Conservation (phyloP, 2,329 filamentous ascomycete genomes). For the Xylaria sp. region DNA sequence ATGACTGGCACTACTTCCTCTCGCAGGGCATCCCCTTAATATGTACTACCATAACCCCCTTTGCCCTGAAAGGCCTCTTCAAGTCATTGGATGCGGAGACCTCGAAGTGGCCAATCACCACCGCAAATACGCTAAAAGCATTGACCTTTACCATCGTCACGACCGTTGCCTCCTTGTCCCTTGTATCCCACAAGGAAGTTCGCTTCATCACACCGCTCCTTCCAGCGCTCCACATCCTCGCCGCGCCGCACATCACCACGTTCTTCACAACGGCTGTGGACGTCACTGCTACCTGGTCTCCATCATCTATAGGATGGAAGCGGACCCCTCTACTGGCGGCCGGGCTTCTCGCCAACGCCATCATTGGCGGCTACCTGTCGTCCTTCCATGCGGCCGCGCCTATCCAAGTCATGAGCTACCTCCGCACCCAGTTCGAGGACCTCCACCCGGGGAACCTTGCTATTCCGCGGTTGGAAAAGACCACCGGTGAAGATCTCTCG, state of each 20-base stretch:
- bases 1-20: slow-evolving; percentile 91
- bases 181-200: slow-evolving; percentile 94
- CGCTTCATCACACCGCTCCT: slow-evolving; percentile 94
- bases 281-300: slow-evolving; percentile 32
- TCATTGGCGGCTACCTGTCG: slow-evolving; percentile 74
- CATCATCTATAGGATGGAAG: slow-evolving; percentile 42
- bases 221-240: slow-evolving; percentile 80
- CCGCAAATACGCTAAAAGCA: slow-evolving; percentile 51
- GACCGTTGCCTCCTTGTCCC: slow-evolving; percentile 67
- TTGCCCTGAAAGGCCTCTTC: slow-evolving; percentile 68
- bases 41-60: slow-evolving; percentile 81
- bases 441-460: slow-evolving; percentile 50
- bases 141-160: slow-evolving; percentile 62
- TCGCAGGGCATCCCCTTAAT: slow-evolving; percentile 87
- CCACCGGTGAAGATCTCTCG: slow-evolving; percentile 30
- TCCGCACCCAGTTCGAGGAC: slow-evolving; percentile 73
- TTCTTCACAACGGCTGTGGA: slow-evolving; percentile 61
- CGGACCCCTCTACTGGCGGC: slow-evolving; percentile 59
- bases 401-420: slow-evolving; percentile 71
- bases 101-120: slow-evolving; percentile 38
- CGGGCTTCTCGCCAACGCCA: slow-evolving; percentile 67
- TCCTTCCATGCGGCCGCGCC: slow-evolving; percentile 80
- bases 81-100: slow-evolving; percentile 45
- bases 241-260: slow-evolving; percentile 65
- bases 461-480: slow-evolving; percentile 30